Evolutionary conservation across 1,139 yeast genomes (phyloP).

Genomic region (Magnusiomyces sp.): DNA sequence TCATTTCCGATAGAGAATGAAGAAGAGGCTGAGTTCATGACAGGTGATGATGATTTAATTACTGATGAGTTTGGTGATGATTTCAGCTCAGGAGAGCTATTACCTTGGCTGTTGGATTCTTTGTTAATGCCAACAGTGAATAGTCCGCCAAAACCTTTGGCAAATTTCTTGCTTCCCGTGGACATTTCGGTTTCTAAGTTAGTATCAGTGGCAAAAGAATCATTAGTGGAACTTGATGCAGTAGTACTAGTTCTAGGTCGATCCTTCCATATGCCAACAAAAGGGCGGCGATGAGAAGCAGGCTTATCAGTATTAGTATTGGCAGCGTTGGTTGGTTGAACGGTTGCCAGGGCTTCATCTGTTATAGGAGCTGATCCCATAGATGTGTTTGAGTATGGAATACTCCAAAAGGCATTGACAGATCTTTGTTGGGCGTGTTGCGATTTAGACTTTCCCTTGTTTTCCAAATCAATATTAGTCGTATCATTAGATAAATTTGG

Average conservation of each 20-base stretch:
- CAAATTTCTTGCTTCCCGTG: background rate
- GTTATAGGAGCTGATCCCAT: too few relatives aligned
- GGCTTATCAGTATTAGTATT: background rate
- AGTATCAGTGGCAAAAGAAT: background rate
- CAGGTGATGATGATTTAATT: too few relatives aligned
- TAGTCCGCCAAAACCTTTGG: slow-evolving; percentile 1
- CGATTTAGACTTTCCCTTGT: background rate
- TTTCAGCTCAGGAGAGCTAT: background rate
- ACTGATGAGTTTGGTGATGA: too few relatives aligned
- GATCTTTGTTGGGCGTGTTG: too few relatives aligned
- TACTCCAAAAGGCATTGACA: too few relatives aligned
- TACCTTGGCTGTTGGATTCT: background rate
- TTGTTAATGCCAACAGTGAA: background rate
- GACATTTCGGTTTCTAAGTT: background rate
- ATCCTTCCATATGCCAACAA: background rate
- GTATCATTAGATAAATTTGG: background rate
- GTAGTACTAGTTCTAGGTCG: background rate
- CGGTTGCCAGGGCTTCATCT: too few relatives aligned
- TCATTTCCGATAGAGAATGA: too few relatives aligned
- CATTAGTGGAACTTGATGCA: background rate
- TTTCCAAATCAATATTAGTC: background rate
- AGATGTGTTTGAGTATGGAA: too few relatives aligned
- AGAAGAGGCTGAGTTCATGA: too few relatives aligned
- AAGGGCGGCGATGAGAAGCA: background rate
- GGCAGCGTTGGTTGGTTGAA: background rate